phyloP scores from a whole-genome alignment of 352 stramenopile genomes.

The Pythium chondricola region DNA sequence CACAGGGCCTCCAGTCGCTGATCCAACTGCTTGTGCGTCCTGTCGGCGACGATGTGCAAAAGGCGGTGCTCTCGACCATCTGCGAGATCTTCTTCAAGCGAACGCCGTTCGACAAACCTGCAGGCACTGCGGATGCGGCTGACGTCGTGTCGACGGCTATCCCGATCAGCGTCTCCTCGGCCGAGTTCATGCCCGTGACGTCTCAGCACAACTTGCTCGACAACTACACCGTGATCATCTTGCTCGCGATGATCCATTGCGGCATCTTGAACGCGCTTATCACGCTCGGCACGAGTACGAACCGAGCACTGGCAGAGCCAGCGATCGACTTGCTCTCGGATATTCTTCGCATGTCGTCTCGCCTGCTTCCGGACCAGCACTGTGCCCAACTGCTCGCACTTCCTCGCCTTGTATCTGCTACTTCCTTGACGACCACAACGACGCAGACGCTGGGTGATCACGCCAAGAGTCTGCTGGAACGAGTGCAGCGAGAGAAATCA shows the following conservation, averaged over 20 bases:
- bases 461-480: conserved; percentile 65
- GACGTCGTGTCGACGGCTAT: conserved; percentile 42
- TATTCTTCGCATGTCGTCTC: conserved; percentile 77
- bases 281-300: conserved; percentile 69
- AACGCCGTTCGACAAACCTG: conserved; percentile 66
- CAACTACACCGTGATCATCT: conserved; percentile 84
- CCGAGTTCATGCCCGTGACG: conserved; percentile 51
- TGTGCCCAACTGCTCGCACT: conserved; percentile 74
- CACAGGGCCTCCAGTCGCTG: conserved; percentile 79
- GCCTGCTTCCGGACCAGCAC: conserved; percentile 79
- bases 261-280: conserved; percentile 79
- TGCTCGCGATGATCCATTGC: conserved; percentile 83
- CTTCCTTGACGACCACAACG: conserved; percentile 63
- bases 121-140: conserved; percentile 18
- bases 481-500: conserved; percentile 75
- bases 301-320: conserved; percentile 70
- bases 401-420: conserved; percentile 72
- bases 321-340: conserved; percentile 79
- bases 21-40: conserved; percentile 84
- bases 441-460: conserved; percentile 68
- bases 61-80: conserved; percentile 82
- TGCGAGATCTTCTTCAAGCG: conserved; percentile 89
- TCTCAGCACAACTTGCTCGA: conserved; percentile 80
- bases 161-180: conserved; percentile 63
- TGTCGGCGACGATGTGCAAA: conserved; percentile 85